Evolutionary conservation across 169 alveolate species (phyloP).

Genomic region (Babesia ovata): DNA sequence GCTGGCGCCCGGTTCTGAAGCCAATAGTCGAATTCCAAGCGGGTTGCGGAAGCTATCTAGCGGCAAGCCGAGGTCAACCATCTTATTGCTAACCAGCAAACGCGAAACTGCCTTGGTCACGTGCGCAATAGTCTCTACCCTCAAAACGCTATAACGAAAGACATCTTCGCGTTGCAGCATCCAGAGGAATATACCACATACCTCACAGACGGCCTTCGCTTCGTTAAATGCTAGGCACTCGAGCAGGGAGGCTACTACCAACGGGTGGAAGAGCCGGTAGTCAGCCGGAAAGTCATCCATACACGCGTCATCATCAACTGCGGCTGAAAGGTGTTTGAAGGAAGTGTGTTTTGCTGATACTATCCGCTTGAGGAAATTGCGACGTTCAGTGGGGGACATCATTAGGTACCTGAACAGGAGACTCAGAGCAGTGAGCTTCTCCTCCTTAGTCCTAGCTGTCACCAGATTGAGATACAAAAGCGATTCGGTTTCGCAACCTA

Average conservation of each 20-base stretch:
- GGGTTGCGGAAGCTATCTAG: background rate
- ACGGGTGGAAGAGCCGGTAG: constrained; percentile 11
- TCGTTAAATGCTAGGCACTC: constrained; percentile 26
- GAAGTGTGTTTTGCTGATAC: background rate
- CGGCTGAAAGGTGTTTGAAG: constrained; percentile 10
- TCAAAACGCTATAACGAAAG: background rate
- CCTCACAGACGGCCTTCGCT: constrained; percentile 25
- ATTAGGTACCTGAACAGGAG: constrained; percentile 10
- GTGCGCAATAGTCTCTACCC: constrained; percentile 15
- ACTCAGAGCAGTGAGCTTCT: constrained; percentile 9
- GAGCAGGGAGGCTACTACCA: constrained; percentile 32
- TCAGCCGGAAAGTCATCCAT: background rate
- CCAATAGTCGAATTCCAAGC: background rate
- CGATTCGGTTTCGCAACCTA: constrained; percentile 27
- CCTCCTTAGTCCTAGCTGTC: background rate
- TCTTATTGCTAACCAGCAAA: background rate
- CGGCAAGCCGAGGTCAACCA: background rate
- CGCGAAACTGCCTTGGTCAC: constrained; percentile 56
- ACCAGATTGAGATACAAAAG: constrained; percentile 42
- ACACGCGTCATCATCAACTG: background rate
- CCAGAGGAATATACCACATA: constrained; percentile 19
- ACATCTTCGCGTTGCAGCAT: constrained; percentile 26
- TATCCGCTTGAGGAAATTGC: background rate
- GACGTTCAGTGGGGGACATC: background rate
- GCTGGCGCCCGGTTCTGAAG: background rate